Evolutionary conservation across 345 rosid genomes (phyloP), one percentile per base, ranked within the genome.

Genomic region (Syzygium aqueum): DNA sequence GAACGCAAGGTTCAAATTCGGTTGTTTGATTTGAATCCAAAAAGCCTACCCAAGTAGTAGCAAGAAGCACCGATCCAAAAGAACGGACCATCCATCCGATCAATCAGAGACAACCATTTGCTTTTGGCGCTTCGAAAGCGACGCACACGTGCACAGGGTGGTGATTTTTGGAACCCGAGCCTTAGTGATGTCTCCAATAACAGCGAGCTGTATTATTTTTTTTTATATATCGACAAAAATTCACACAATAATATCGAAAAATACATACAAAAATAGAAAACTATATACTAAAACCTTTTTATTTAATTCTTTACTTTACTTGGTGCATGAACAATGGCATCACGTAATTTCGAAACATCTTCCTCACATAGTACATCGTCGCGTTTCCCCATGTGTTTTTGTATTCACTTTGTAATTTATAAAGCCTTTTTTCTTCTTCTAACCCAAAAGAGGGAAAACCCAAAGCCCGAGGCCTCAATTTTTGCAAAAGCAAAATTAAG

Each of bases 141-240:
- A 87, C 40, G 54, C 93, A 91, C 96, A 93, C 94, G 94, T 94
- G 96, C 94, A 86, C 87, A 63, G 84, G 89, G 88, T 80, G 89
- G 89, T 86, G 56, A 50, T 83, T 91, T 33, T 91, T 37, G 88
- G 88, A 85, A 87, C 86, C 85, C 61, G 95, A 87, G 92, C 90
- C 90, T 89, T 89, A 49, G 83, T 90, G 85, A 57, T 85, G 84
- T 88, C 86, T 84, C 85, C 46, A 21, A 67, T 67, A 33, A 67
- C 25, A 37, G 4, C 33, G 78, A 67, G 78, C 46, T 67, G 78
- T 33, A 4, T 30, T 52, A 13, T 54, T 21, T 54, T 21, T 53
- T 4, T 51, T 11, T 51, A 3, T 56, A 56, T 19, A 22, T 23
- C 61, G 8, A 56, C 9, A 6, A 22, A 56, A 8, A 3, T 4